Percentiles rank a stretch among this genome's conserved stretches.
Evolutionary conservation across 108 stramenopile genomes (phyloP).

Genomic region (Cyclotella choctawhatcheeana): DNA sequence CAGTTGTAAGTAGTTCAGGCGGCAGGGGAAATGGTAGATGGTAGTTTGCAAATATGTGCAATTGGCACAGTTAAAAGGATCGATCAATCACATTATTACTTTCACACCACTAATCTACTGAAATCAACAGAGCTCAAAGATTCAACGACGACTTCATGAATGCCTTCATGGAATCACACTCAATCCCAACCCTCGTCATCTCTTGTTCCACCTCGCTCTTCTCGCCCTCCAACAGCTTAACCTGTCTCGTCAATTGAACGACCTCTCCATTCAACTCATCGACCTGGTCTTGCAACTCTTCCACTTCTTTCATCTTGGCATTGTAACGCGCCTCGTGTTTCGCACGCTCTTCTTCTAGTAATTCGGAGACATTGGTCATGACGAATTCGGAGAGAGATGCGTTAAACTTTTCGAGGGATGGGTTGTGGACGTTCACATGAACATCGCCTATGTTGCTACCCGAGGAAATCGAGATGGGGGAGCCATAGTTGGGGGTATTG

Average conservation of each 20-base stretch:
- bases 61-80: no score
- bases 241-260: neutral
- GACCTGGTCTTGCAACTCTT: neutral
- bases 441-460: no score
- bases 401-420: neutral
- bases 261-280: neutral
- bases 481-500: no score
- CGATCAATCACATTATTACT: no score
- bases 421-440: no score
- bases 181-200: slow-evolving; percentile 4
- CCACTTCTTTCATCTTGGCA: neutral
- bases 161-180: slow-evolving; percentile 11
- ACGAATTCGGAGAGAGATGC: neutral
- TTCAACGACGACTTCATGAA: slow-evolving; percentile 4
- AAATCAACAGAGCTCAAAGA: no score
- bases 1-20: no score
- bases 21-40: no score
- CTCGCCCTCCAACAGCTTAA: neutral
- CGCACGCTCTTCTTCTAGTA: neutral
- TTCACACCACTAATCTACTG: no score
- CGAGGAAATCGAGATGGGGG: no score
- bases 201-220: slow-evolving; percentile 4
- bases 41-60: no score
- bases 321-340: neutral
- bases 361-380: neutral